Evolutionary conservation across 1,284 basidiomycete species (phyloP), one percentile per base, ranked within the genome.

Genomic region (Quambalaria eucalypti): DNA sequence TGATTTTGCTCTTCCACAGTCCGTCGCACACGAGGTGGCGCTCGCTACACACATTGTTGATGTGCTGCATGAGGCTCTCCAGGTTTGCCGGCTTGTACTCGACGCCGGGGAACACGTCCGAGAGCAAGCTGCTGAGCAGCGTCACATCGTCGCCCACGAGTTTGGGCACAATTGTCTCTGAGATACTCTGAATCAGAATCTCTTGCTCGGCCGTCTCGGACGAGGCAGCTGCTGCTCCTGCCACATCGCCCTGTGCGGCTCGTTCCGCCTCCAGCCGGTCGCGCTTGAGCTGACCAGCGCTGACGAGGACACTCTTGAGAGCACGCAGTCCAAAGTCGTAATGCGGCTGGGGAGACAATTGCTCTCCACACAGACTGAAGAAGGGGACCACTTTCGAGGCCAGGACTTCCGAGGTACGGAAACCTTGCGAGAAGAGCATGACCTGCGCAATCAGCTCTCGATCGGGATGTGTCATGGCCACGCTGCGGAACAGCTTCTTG

Each of bases 261-360:
- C 88, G 84, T 10, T 14, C 50, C 9, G 39, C 44, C 12, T 30
- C 14, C 19, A 61, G 60, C 28, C 61, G 54, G 76, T 93, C 90
- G 62, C 95, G 86, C 78, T 98, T 98, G 69, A 99, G 82, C 60
- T 93, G 91, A 83, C 95, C 95, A 25, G 95, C 95, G 73, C 90
- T 93, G 29, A 90, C 86, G 42, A 99, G 81, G 2, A 99, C 95
- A 31, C 92, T 87, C 78, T 99, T 99, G 60, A 99, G 81, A 12
- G 95, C 95, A 67, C 95, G 90, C 38, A 99, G 81, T 78, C 95
- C 95, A 76, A 99, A 99, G 79, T 99, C 95, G 76, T 99, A 99
- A 79, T 99, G 96, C 1, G 93, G 90, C 74, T 98, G 95, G 31
- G 88, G 85, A 2, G 92, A 97, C 28, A 98, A 82, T 72, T 98